Evolutionary conservation across 108 stramenopile species (phyloP).

Genomic region (Cyclotella distinguenda): DNA sequence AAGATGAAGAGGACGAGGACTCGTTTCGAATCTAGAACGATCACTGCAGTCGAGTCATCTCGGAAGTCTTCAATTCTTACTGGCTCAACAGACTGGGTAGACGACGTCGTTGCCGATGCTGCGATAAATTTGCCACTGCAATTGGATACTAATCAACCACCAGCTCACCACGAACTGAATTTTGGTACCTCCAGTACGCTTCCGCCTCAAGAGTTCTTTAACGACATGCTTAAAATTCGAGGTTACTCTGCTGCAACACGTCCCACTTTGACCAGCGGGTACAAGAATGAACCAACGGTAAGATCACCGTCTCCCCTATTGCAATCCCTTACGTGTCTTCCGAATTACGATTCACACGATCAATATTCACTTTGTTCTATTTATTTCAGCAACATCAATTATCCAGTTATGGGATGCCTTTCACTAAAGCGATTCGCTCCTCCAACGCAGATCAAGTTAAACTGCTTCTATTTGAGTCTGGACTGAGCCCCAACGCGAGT

Average conservation of each 20-base stretch:
- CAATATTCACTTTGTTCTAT: not conserved
- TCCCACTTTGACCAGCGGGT: conserved; percentile 56
- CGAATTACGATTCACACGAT: too few species aligned
- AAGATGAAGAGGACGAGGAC: too few species aligned
- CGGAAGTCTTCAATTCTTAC: not conserved
- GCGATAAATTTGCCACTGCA: not conserved
- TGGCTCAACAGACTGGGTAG: not conserved
- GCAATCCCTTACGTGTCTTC: not conserved
- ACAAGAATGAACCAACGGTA: conserved; percentile 68
- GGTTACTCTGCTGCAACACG: conserved; percentile 69
- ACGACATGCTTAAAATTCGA: conserved; percentile 50
- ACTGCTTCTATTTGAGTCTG: conserved; percentile 53
- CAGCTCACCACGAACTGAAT: not conserved
- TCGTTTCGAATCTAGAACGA: not conserved
- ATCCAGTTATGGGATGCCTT: conserved; percentile 71
- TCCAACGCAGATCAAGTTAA: conserved; percentile 51
- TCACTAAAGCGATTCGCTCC: conserved; percentile 76
- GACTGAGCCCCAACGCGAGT: conserved; percentile 82
- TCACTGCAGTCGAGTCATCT: not conserved
- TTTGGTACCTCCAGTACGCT: too few species aligned
- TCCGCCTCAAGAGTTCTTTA: conserved; percentile 69
- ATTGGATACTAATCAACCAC: not conserved
- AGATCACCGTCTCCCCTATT: not conserved
- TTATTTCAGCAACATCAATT: conserved; percentile 71
- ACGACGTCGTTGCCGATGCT: conserved; percentile 9